phyloP scores from a whole-genome alignment of 169 alveolate species.

The Eimeria tenella region DNA sequence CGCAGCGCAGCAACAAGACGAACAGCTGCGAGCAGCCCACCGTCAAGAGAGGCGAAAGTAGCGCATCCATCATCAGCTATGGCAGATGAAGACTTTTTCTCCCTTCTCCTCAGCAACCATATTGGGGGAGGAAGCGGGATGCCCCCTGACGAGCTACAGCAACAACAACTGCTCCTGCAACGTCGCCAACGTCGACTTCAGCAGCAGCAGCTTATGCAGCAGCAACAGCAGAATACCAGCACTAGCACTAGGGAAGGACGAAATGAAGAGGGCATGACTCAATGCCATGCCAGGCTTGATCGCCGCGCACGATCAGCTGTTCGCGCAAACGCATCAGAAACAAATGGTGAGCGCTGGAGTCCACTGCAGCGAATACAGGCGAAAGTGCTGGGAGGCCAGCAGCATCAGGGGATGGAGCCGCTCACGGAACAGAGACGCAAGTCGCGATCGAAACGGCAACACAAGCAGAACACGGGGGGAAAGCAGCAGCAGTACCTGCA shows the following conservation, averaged over 20 bases:
- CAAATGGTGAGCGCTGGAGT: constrained; percentile 17
- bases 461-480: background rate
- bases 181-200: constrained; percentile 2
- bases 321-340: background rate
- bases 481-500: constrained; percentile 39
- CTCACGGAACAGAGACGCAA: background rate
- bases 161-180: background rate
- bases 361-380: constrained; percentile 19
- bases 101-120: constrained; percentile 68
- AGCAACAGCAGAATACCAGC: background rate
- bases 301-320: background rate
- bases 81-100: constrained; percentile 59
- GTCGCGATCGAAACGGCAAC: background rate
- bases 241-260: background rate
- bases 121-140: constrained; percentile 61
- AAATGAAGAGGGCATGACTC: background rate
- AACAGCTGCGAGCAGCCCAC: background rate
- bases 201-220: constrained; percentile 27
- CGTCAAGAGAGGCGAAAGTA: background rate
- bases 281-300: background rate
- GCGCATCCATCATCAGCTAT: background rate
- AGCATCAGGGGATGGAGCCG: background rate
- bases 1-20: background rate
- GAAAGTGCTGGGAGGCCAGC: background rate
- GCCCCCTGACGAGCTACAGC: constrained; percentile 52